phyloP scores from a whole-genome alignment of 2,329 filamentous ascomycete species.

The Neoarthrinium moseri region DNA sequence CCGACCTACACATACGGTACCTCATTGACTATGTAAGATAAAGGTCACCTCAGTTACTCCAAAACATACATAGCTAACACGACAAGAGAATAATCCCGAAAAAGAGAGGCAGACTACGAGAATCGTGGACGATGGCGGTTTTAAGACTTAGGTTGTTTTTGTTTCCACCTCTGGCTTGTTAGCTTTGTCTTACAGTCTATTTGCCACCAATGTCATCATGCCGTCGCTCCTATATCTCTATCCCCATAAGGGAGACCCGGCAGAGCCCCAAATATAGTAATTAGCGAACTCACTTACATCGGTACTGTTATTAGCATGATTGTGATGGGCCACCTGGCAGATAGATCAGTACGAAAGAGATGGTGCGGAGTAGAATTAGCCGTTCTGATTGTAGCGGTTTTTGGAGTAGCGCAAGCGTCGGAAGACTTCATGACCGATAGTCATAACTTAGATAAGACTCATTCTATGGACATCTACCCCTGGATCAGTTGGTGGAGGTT shows the following conservation, averaged over 20 bases:
- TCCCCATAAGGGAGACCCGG: slow-evolving; percentile 2
- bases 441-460: too few species aligned
- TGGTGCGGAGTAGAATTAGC: slow-evolving; percentile 24
- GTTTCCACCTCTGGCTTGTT: slow-evolving; percentile 26
- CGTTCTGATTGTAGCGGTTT: slow-evolving; percentile 20
- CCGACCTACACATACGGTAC: too few species aligned
- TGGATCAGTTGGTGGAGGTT: slow-evolving; percentile 21
- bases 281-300: slow-evolving; percentile 21
- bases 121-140: slow-evolving; percentile 19
- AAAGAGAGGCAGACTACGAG: too few species aligned
- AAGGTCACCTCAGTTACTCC: too few species aligned
- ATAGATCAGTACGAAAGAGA: slow-evolving; percentile 21
- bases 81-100: too few species aligned
- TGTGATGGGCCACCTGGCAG: slow-evolving; percentile 21
- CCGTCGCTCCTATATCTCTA: slow-evolving; percentile 26
- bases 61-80: too few species aligned
- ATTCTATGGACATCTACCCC: slow-evolving; percentile 24
- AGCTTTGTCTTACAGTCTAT: slow-evolving; percentile 26
- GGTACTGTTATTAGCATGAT: slow-evolving; percentile 23
- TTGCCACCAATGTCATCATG: slow-evolving; percentile 26
- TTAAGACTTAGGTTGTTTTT: slow-evolving; percentile 23
- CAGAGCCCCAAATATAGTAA: slow-evolving; percentile 13
- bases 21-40: too few species aligned
- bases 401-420: slow-evolving; percentile 18
- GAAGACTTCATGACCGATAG: slow-evolving; percentile 14